Evolutionary conservation across 1,284 basidiomycete species (phyloP).

Genomic region (Austropuccinia psidii): DNA sequence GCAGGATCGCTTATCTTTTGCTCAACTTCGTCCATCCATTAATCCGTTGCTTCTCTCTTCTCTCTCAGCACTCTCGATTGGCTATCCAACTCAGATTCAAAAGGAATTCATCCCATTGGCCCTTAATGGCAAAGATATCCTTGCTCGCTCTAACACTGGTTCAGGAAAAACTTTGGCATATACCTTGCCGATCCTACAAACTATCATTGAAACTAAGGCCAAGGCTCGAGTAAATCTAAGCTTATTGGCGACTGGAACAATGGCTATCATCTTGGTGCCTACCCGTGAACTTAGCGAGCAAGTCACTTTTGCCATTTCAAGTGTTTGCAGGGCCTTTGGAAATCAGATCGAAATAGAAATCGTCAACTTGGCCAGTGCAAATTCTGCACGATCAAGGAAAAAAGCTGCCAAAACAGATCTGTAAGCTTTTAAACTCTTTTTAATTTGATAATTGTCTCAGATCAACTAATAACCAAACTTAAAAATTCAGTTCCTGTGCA

Average conservation of each 20-base stretch:
- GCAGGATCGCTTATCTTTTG: not conserved
- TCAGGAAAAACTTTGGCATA: constrained; percentile 98
- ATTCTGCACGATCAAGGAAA: constrained; percentile 38
- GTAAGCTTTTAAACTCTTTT: constrained; percentile 50
- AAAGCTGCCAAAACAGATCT: constrained; percentile 44
- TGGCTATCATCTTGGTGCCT: constrained; percentile 81
- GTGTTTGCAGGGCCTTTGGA: constrained; percentile 61
- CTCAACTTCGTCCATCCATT: constrained; percentile 28
- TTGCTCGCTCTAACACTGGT: constrained; percentile 87
- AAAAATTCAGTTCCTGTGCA: constrained; percentile 63
- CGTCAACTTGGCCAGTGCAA: constrained; percentile 63
- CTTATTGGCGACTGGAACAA: constrained; percentile 55
- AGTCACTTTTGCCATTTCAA: constrained; percentile 64
- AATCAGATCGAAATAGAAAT: constrained; percentile 62
- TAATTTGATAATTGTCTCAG: not conserved
- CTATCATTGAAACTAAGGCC: constrained; percentile 70
- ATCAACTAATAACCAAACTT: constrained; percentile 47
- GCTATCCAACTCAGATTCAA: constrained; percentile 37
- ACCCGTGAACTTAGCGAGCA: constrained; percentile 91
- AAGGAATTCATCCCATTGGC: constrained; percentile 64
- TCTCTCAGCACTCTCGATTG: constrained; percentile 14
- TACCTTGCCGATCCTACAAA: constrained; percentile 81
- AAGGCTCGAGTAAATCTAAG: constrained; percentile 54
- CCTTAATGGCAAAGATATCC: constrained; percentile 80
- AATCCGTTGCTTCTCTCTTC: constrained; percentile 18